Base-by-base conservation (phyloP, 208 protist genomes). In the Leishmania guyanensis region DNA sequence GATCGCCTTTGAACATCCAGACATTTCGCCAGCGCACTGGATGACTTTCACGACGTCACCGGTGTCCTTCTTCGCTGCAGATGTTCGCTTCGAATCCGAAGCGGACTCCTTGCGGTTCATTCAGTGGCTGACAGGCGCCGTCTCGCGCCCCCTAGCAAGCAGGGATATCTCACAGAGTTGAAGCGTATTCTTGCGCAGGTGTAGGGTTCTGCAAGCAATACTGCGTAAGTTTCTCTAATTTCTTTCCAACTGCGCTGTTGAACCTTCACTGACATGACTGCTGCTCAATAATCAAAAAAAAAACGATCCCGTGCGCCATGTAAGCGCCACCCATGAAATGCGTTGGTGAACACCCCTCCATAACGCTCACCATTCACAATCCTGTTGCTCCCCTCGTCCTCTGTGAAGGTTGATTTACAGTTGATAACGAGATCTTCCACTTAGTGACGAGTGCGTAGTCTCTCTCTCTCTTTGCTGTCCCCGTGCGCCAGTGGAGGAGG, bases 1-100 rank as follows among this genome's bases (percentile, higher is more conserved):
- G 64, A 80, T 97, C 14, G 26, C 58, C 9, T 93, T 97, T 69
- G 3, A 26, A 6, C 93, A 97, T 62, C 91, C 92, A 17, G 65
- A 81, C 8, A 3, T 2, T 50, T 26, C 69, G 1, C 77, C 60
- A 0, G 77, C 33, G 10, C 64, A 85, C n/a, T 46, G 46, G 22
- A 54, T 91, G 76, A 17, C 58, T 2, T 92, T 90, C 58, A 76
- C 79, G 33, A 71, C 82, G 16, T 78, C 82, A 3, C 84, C 90
- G 39, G 69, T 72, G 5, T 50, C 78, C 5, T 96, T 88, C 84
- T 91, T 96, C 66, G 50, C 89, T 39, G 82, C 70, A 46, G 85
- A 88, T 54, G 81, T 88, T n/a, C 82, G 82, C 71, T 81, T 77
- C 29, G 77, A 77, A 2, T n/a, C 51, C 9, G 29, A 51, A 14